Percentiles rank a stretch among this genome's conserved stretches.
phyloP scores from a whole-genome alignment of 495 filamentous ascomycete genomes.

The Hamigera avellanea region DNA sequence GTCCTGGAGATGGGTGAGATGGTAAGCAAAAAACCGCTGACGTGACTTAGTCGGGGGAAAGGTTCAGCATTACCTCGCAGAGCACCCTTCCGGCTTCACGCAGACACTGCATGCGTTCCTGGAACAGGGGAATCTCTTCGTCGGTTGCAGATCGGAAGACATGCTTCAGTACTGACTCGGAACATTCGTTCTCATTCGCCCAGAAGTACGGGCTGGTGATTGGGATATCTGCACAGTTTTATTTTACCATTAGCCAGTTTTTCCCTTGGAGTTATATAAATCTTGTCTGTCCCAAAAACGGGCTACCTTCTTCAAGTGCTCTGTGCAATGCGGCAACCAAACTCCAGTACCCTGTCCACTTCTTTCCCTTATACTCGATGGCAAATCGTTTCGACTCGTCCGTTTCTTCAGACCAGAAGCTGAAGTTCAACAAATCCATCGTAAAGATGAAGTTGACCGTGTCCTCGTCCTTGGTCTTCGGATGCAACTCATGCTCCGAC shows the following conservation, averaged over 20 bases:
- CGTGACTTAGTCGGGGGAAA: neutral
- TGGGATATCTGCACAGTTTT: slow-evolving; percentile 50
- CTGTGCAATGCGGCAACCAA: slow-evolving; percentile 77
- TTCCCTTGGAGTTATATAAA: slow-evolving; percentile 1
- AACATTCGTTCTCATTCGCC: slow-evolving; percentile 65
- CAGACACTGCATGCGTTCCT: slow-evolving; percentile 67
- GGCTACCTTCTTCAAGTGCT: slow-evolving; percentile 76
- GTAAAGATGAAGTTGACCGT: slow-evolving; percentile 88
- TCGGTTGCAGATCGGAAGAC: slow-evolving; percentile 80
- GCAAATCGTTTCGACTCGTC: slow-evolving; percentile 57
- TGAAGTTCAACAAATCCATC: slow-evolving; percentile 95
- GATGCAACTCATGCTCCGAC: slow-evolving; percentile 86
- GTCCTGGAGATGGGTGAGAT: slow-evolving; percentile 35
- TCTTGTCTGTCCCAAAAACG: slow-evolving; percentile 5
- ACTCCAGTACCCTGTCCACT: slow-evolving; percentile 93
- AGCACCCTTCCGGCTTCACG: slow-evolving; percentile 78
- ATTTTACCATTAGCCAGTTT: slow-evolving; percentile 5
- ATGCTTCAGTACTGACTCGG: slow-evolving; percentile 56
- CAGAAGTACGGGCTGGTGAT: slow-evolving; percentile 86
- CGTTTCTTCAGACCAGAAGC: slow-evolving; percentile 72
- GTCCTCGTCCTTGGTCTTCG: slow-evolving; percentile 60
- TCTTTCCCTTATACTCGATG: slow-evolving; percentile 66
- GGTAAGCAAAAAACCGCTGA: too few species aligned
- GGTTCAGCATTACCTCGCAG: slow-evolving; percentile 52
- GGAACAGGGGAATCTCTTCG: slow-evolving; percentile 77